Percentiles rank a stretch among this genome's conserved stretches.
Conservation (phyloP, 352 stramenopile genomes). For the Pythium pyrilobum region DNA sequence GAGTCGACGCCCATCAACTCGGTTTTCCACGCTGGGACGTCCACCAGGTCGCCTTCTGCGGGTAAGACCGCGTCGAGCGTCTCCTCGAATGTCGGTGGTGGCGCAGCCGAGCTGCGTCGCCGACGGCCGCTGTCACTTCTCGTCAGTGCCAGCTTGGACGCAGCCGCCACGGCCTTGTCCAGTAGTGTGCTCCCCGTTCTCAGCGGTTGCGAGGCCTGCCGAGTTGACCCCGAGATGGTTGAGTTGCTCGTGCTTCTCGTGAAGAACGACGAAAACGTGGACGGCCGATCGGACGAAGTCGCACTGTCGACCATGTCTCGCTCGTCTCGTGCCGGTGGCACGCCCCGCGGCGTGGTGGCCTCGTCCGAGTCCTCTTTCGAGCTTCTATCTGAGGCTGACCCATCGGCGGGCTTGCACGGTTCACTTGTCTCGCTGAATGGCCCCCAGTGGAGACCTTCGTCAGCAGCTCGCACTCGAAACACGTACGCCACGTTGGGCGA, state of each 20-base stretch:
- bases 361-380: not conserved
- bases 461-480: slow-evolving; percentile 62
- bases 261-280: slow-evolving; percentile 20
- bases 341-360: not conserved
- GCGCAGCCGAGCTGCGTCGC: slow-evolving; percentile 8
- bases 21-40: slow-evolving; percentile 17
- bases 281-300: slow-evolving; percentile 1
- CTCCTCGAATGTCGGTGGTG: slow-evolving; percentile 9
- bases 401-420: slow-evolving; percentile 45
- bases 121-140: slow-evolving; percentile 15
- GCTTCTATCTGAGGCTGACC: not conserved
- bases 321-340: slow-evolving; percentile 10
- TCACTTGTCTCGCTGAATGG: slow-evolving; percentile 69
- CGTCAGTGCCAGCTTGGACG: slow-evolving; percentile 32
- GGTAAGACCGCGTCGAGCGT: slow-evolving; percentile 11
- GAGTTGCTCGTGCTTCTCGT: slow-evolving; percentile 14
- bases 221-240: not conserved
- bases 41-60: slow-evolving; percentile 20
- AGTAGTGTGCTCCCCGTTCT: slow-evolving; percentile 66
- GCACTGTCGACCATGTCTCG: slow-evolving; percentile 19
- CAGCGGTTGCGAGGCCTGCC: slow-evolving; percentile 19
- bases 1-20: slow-evolving; percentile 11
- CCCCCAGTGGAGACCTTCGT: slow-evolving; percentile 50
- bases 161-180: slow-evolving; percentile 65
- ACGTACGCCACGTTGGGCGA: slow-evolving; percentile 57